Percentiles rank a stretch among this genome's conserved stretches.
phyloP scores from a whole-genome alignment of 192 early-diverging fungal genomes.

The Coemansia sp. region DNA sequence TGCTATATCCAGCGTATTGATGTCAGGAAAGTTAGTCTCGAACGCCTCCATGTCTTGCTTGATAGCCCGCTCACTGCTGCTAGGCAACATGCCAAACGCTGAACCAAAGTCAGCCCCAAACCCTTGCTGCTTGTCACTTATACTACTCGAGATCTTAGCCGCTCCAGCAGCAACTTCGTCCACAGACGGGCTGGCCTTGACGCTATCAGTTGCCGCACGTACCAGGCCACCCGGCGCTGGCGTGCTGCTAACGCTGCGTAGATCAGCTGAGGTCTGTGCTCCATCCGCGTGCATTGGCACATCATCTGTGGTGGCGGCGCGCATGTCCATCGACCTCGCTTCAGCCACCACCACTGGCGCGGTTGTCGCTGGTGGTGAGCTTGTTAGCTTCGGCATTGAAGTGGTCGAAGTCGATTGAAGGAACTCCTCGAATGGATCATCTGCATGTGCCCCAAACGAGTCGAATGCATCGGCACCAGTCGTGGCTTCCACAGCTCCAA shows the following conservation, averaged over 20 bases:
- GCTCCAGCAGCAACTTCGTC: background rate
- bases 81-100: conserved; percentile 40
- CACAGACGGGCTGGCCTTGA: conserved; percentile 36
- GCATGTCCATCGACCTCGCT: background rate
- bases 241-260: conserved; percentile 49
- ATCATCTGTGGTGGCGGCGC: conserved; percentile 1
- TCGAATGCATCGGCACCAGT: conserved; percentile 37
- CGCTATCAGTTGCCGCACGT: background rate
- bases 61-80: conserved; percentile 28
- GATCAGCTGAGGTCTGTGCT: conserved; percentile 24
- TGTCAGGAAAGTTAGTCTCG: conserved; percentile 52
- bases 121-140: conserved; percentile 1
- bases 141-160: background rate
- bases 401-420: conserved; percentile 22
- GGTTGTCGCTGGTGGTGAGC: background rate
- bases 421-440: conserved; percentile 54
- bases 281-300: conserved; percentile 5
- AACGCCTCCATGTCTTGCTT: conserved; percentile 50
- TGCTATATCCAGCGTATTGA: conserved; percentile 29
- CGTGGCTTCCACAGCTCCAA: conserved; percentile 5
- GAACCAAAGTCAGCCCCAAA: conserved; percentile 50
- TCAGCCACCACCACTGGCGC: background rate
- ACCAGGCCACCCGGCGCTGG: conserved; percentile 31
- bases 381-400: background rate
- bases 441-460: conserved; percentile 47